Evolutionary conservation across 495 filamentous ascomycete species (phyloP).

Genomic region (Tuber aestivum): DNA sequence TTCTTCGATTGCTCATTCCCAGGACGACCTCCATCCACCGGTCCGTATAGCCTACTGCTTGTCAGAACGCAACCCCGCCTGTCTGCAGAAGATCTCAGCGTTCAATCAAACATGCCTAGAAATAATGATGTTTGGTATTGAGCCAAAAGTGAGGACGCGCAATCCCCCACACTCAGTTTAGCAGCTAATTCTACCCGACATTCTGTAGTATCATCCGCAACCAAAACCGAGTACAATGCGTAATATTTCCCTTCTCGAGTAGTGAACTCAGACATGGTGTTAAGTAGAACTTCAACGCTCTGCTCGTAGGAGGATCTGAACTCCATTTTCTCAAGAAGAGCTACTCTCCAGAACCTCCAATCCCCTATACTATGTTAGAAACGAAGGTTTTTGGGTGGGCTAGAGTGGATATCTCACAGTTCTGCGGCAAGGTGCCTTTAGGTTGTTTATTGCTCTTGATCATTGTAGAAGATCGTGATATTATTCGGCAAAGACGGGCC

Average conservation of each 20-base stretch:
- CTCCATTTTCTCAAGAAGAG: constrained; percentile 18
- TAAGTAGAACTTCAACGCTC: background rate
- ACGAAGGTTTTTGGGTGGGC: background rate
- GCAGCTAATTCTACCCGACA: background rate
- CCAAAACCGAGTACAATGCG: background rate
- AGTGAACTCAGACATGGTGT: background rate
- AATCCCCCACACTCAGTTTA: background rate
- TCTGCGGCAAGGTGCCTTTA: background rate
- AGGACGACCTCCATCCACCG: background rate
- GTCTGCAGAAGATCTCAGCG: background rate
- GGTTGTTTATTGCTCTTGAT: background rate
- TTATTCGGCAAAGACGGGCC: background rate
- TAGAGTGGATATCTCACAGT: background rate
- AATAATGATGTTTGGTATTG: constrained; percentile 11
- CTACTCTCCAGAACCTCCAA: constrained; percentile 6
- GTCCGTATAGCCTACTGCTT: constrained; percentile 7
- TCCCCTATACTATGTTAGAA: constrained; percentile 7
- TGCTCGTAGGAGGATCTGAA: constrained; percentile 24
- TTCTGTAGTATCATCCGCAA: background rate
- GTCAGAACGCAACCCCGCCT: background rate
- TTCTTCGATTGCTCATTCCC: too few relatives aligned
- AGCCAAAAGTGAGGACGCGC: constrained; percentile 8
- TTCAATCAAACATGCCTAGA: constrained; percentile 1
- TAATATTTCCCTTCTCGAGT: background rate
- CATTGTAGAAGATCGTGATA: background rate